Base-by-base conservation (phyloP, 2,329 filamentous ascomycete species). In the Diaporthe amygdali region DNA sequence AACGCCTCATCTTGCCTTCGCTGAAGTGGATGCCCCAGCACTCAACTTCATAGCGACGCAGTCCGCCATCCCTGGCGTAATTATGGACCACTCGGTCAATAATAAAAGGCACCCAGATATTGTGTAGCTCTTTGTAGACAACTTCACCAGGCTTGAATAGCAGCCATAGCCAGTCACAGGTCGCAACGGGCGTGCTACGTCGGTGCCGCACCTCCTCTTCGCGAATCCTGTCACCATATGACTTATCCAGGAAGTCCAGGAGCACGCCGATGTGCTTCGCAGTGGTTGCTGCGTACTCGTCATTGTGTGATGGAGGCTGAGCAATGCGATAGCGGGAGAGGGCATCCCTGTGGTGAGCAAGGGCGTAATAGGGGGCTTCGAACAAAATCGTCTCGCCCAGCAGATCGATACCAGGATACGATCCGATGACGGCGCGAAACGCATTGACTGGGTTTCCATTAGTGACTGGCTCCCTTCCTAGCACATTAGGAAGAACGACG, bases 81-180 rank as follows among this genome's bases (percentile, higher is more conserved):
- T 7, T 39, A 9, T 51, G 59, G 8, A 55, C 69, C 54, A 84
- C 76, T 17, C 75, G 77, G 54, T 81, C 84, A 47, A 86, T 78
- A 15, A 86, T 78, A 69, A 80, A 84, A 0, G 84, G 81, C 10
- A 78, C 78, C 83, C 84, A 84, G 25, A 80, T 78, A 49, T 80
- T 78, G 67, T 83, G 76, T 27, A 78, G 76, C 72, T 83, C 82
- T 64, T 79, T 76, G 68, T 86, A 87, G 41, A 86, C 76, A 46
- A 86, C 78, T 68, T 82, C 78, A 0, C 85, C 84, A 0, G 85
- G 85, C 76, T 82, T 84, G 39, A 85, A 79, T 7, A 86, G 78
- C 49, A 86, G 76, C 84, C 85, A 87, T 69, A 85, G 82, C 72
- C 81, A 80, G 5, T 84, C 81, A 55, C 82, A 87, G 2, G 84